These are phyloP conservation scores for Trametes maxima DNA, from an alignment of 768 basidiomycete genomes.

Conservation along the genomic window DNA sequence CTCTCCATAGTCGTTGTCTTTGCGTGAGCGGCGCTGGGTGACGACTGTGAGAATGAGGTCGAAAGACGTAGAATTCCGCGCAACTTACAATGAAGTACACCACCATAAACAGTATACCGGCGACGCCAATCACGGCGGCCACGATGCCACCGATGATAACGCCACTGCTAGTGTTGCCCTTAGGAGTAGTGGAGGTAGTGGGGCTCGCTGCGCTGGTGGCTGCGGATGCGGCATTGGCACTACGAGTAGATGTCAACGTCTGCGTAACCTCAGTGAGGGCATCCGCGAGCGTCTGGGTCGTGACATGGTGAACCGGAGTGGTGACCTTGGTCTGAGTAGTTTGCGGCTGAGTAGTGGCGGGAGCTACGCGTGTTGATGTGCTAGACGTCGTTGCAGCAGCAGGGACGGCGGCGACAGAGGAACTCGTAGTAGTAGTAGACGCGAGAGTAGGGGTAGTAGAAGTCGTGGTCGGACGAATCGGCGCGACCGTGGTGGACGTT, in stretches of 20 bases:
- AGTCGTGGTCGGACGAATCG: not conserved
- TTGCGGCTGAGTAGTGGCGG: not conserved
- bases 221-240: not conserved
- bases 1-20: constrained; percentile 36
- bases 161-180: constrained; percentile 24
- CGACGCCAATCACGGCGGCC: constrained; percentile 38
- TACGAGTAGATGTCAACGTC: constrained; percentile 8
- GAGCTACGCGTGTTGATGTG: not conserved
- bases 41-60: not conserved
- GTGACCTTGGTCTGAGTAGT: not conserved
- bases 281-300: not conserved
- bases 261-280: constrained; percentile 4
- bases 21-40: constrained; percentile 29
- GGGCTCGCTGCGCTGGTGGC: constrained; percentile 16
- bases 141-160: constrained; percentile 39
- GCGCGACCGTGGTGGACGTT: not conserved
- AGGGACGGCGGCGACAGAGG: not conserved
- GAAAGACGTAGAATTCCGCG: not conserved
- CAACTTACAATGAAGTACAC: constrained; percentile 41
- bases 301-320: not conserved
- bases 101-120: constrained; percentile 34
- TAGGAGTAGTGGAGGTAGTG: not conserved
- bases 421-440: not conserved
- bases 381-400: not conserved
- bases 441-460: not conserved